These are phyloP conservation scores for Croton laevigatus DNA, from an alignment of 441 rosid species.

Conservation along the genomic window DNA sequence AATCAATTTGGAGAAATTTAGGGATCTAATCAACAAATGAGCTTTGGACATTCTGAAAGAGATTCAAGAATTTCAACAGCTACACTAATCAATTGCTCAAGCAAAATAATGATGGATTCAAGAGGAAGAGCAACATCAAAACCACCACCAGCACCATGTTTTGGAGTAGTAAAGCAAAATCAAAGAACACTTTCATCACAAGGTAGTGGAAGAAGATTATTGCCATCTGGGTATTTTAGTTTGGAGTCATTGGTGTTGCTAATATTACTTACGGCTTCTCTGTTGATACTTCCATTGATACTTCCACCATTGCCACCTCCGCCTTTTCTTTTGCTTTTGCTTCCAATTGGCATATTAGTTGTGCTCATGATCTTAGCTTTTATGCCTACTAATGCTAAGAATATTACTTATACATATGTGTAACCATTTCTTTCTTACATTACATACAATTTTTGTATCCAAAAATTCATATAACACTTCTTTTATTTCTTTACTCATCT, in stretches of 20 bases:
- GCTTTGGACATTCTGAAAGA: slow-evolving; percentile 25
- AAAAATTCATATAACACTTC: slow-evolving; percentile 12
- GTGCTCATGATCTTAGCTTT: slow-evolving; percentile 77
- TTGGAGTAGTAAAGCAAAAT: slow-evolving; percentile 23
- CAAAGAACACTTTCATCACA: slow-evolving; percentile 38
- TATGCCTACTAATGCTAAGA: slow-evolving; percentile 61
- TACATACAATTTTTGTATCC: slow-evolving; percentile 20
- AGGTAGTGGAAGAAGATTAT: slow-evolving; percentile 39
- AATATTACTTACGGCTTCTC: slow-evolving; percentile 61
- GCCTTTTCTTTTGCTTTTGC: slow-evolving; percentile 71
- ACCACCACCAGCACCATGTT: neutral
- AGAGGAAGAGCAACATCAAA: slow-evolving; percentile 27
- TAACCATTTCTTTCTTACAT: slow-evolving; percentile 25
- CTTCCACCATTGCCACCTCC: slow-evolving; percentile 95
- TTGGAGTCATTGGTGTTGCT: slow-evolving; percentile 63
- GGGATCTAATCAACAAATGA: slow-evolving; percentile 32
- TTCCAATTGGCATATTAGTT: slow-evolving; percentile 69
- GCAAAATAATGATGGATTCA: slow-evolving; percentile 49
- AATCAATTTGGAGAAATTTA: neutral
- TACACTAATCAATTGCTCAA: slow-evolving; percentile 27
- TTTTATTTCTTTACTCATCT: slow-evolving; percentile 12
- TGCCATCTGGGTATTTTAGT: slow-evolving; percentile 62
- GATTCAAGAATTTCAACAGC: slow-evolving; percentile 22
- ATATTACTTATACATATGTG: slow-evolving; percentile 42
- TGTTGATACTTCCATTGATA: slow-evolving; percentile 75